Percentiles rank a stretch among this genome's conserved stretches.
phyloP scores from a whole-genome alignment of 495 filamentous ascomycete species.

The Halenospora varia region DNA sequence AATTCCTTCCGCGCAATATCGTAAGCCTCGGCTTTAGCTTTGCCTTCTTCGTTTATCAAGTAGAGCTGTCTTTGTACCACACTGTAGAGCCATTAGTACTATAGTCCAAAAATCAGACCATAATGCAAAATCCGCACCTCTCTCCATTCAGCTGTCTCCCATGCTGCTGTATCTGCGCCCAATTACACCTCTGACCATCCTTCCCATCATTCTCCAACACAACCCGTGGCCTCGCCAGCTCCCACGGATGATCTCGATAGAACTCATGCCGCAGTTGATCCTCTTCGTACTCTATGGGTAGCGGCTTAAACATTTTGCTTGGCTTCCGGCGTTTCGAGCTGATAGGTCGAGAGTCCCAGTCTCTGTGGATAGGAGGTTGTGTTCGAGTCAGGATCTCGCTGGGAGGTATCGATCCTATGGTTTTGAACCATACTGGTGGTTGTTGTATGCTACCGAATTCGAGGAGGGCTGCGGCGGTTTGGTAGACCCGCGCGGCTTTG shows the following conservation, averaged over 20 bases:
- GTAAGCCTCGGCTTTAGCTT: conserved; percentile 69
- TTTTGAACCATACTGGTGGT: conserved; percentile 73
- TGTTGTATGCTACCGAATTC: conserved; percentile 26
- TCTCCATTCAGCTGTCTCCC: conserved; percentile 80
- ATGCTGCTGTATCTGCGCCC: conserved; percentile 74
- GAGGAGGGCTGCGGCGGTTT: conserved; percentile 55
- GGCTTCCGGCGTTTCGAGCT: conserved; percentile 55
- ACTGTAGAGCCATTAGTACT: conserved; percentile 40
- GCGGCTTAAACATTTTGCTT: conserved; percentile 75
- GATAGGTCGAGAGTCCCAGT: conserved; percentile 37
- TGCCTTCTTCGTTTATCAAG: conserved; percentile 63
- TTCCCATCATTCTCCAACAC: conserved; percentile 82
- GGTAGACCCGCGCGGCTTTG: conserved; percentile 67
- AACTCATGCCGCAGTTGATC: conserved; percentile 77
- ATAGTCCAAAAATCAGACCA: neutral
- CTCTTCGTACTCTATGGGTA: conserved; percentile 76
- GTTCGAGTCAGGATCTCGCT: conserved; percentile 70
- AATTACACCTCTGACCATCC: conserved; percentile 70
- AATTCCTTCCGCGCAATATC: conserved; percentile 87
- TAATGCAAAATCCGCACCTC: conserved; percentile 50
- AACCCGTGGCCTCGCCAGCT: conserved; percentile 82
- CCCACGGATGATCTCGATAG: conserved; percentile 95
- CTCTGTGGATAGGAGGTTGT: conserved; percentile 60
- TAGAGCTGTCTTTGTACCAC: conserved; percentile 90
- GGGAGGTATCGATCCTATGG: conserved; percentile 71